A percentile compares a stretch with the other conserved stretches of the same genome.
These are phyloP conservation scores for Pseudocercospora crystallina DNA, from an alignment of 2,329 filamentous ascomycete genomes.

Conservation along the genomic window DNA sequence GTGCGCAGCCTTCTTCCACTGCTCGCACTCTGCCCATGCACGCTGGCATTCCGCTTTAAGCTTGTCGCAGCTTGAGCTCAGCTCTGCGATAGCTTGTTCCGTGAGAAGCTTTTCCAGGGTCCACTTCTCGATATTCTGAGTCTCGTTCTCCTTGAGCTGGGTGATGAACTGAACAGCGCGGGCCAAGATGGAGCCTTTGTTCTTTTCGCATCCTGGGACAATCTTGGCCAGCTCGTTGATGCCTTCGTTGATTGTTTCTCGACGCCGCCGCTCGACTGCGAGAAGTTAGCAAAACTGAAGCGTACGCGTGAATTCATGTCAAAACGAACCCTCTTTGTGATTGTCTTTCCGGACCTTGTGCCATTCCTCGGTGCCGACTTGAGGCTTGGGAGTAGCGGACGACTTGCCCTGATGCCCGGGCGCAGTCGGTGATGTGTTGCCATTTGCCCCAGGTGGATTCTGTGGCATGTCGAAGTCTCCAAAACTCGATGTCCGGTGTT, in stretches of 20 bases:
- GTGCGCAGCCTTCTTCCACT: conserved; percentile 65
- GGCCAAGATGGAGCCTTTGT: conserved; percentile 94
- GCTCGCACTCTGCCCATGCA: conserved; percentile 73
- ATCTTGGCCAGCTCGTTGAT: conserved; percentile 98
- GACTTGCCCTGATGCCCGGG: conserved; percentile 34
- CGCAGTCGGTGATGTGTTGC: conserved; percentile 44
- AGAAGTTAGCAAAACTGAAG: conserved; percentile 10
- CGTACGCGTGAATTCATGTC: not conserved
- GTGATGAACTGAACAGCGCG: conserved; percentile 92
- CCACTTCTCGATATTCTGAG: conserved; percentile 92
- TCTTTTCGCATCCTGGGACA: conserved; percentile 96
- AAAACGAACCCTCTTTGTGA: conserved; percentile 84
- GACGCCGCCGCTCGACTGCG: conserved; percentile 87
- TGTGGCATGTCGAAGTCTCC: conserved; percentile 23
- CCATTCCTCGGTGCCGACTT: conserved; percentile 96
- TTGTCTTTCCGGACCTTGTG: conserved; percentile 96
- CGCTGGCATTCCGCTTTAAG: conserved; percentile 77
- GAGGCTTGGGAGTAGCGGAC: conserved; percentile 61
- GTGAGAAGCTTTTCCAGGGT: conserved; percentile 86
- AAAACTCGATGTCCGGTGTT: conserved; percentile 24
- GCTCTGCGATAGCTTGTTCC: conserved; percentile 83
- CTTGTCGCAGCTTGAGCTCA: conserved; percentile 84
- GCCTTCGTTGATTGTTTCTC: conserved; percentile 97
- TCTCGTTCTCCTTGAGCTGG: conserved; percentile 90
- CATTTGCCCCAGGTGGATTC: conserved; percentile 24